A percentile compares a stretch with the other conserved stretches of the same genome.
Conservation (phyloP, 2,329 filamentous ascomycete species). For the Stenocarpella maydis region DNA sequence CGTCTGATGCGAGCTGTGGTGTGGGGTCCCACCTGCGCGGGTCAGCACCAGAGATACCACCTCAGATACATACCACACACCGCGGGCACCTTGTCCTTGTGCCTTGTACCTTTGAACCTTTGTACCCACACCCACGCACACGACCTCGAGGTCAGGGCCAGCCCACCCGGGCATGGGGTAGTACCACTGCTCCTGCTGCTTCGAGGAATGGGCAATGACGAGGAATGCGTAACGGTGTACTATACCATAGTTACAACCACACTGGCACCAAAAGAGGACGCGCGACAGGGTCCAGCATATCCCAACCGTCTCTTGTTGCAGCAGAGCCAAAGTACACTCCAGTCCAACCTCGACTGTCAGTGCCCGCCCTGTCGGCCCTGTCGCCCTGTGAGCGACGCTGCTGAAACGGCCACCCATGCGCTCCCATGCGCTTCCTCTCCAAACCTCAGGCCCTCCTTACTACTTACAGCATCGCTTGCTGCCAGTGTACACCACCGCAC, state of each 20-base stretch:
- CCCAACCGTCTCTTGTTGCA: conserved; percentile 7
- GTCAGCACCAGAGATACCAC: no score
- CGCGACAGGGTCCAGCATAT: conserved; percentile 16
- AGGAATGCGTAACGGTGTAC: background rate
- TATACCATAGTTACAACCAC: no score
- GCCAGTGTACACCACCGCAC: conserved; percentile 3
- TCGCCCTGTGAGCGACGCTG: conserved; percentile 8
- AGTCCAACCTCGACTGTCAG: conserved; percentile 9
- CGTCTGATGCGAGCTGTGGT: conserved; percentile 20
- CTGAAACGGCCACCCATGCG: conserved; percentile 17
- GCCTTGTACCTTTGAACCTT: background rate
- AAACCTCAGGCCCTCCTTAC: conserved; percentile 20
- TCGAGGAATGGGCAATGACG: no score
- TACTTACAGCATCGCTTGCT: background rate
- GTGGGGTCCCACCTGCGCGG: conserved; percentile 18
- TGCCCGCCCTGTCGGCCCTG: background rate
- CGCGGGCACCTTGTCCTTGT: background rate
- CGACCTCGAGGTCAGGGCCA: background rate
- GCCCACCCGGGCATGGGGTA: background rate
- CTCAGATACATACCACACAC: background rate
- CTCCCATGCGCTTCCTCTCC: background rate
- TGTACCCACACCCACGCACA: background rate
- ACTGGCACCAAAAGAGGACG: conserved; percentile 3
- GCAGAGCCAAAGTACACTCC: conserved; percentile 1
- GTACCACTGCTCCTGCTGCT: background rate